Percentiles rank a stretch among this genome's conserved stretches.
These are phyloP conservation scores for Dioscorea zingiberensis DNA, from an alignment of 106 monocot species.

Conservation along the genomic window DNA sequence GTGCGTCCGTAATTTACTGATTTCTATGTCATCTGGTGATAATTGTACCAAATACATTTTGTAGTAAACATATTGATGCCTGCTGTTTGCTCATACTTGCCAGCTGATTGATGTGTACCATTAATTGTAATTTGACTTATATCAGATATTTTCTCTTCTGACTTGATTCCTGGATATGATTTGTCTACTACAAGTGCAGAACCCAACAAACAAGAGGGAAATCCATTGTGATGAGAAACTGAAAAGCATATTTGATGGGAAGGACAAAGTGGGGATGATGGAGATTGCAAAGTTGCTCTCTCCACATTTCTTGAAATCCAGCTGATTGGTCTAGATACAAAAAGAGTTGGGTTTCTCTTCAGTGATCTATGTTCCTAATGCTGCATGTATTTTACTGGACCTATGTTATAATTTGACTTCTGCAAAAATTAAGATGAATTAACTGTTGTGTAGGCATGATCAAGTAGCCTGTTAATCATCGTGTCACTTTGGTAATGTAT, in stretches of 20 bases:
- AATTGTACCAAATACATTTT: too few relatives aligned
- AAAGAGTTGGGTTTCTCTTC: background rate
- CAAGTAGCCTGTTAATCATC: too few relatives aligned
- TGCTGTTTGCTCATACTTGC: too few relatives aligned
- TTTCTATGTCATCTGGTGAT: too few relatives aligned
- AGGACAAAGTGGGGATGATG: constrained; percentile 56
- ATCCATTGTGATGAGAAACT: constrained; percentile 60
- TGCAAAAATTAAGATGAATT: too few relatives aligned
- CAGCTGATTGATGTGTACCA: too few relatives aligned
- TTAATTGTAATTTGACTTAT: background rate
- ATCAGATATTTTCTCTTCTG: background rate
- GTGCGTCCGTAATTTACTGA: too few relatives aligned
- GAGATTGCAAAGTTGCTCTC: constrained; percentile 46
- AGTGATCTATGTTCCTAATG: background rate
- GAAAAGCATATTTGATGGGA: constrained; percentile 56
- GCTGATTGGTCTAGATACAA: constrained; percentile 6
- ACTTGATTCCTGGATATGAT: background rate
- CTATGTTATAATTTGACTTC: too few relatives aligned
- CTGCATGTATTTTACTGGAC: too few relatives aligned
- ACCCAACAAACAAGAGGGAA: constrained; percentile 52
- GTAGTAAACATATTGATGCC: too few relatives aligned
- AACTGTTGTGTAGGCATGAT: too few relatives aligned
- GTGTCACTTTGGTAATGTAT: too few relatives aligned
- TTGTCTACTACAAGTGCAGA: constrained; percentile 21
- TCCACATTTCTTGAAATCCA: constrained; percentile 54